These are phyloP conservation scores for Vicia sativa DNA, from an alignment of 306 rosid species.

Conservation along the genomic window DNA sequence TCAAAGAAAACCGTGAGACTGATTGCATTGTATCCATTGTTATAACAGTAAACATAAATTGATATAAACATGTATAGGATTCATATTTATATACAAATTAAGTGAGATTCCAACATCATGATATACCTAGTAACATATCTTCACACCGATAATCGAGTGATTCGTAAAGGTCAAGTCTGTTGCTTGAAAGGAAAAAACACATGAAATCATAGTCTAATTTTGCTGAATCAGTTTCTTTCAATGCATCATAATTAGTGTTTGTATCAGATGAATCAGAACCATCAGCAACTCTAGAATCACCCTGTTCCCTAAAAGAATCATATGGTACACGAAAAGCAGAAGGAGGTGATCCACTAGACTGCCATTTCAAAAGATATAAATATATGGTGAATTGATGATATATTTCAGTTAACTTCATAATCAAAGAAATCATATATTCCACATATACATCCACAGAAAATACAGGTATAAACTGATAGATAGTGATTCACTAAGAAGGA, in stretches of 20 bases:
- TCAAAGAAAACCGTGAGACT: constrained; percentile 33
- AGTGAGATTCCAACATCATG: constrained; percentile 14
- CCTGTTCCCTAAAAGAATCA: constrained; percentile 71
- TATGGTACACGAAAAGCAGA: constrained; percentile 89
- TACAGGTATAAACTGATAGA: constrained; percentile 11
- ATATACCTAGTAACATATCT: constrained; percentile 85
- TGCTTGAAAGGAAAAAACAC: constrained; percentile 87
- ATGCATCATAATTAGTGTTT: constrained; percentile 37
- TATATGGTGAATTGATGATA: constrained; percentile 37
- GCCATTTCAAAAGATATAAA: constrained; percentile 56
- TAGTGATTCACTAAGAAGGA: constrained; percentile 12
- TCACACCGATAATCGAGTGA: constrained; percentile 83
- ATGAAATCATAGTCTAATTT: constrained; percentile 73
- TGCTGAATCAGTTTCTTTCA: constrained; percentile 50
- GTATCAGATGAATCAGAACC: constrained; percentile 43
- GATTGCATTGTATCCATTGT: constrained; percentile 23
- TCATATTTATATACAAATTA: constrained; percentile 15
- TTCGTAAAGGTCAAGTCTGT: constrained; percentile 72
- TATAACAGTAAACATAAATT: constrained; percentile 20
- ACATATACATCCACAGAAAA: constrained; percentile 4
- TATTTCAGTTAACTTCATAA: constrained; percentile 29
- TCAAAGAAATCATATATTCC: constrained; percentile 23
- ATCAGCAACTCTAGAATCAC: constrained; percentile 46
- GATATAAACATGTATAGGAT: constrained; percentile 17
- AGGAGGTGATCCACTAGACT: constrained; percentile 98